Conservation (phyloP, 306 rosid species). For the Lathyrus aphaca region DNA sequence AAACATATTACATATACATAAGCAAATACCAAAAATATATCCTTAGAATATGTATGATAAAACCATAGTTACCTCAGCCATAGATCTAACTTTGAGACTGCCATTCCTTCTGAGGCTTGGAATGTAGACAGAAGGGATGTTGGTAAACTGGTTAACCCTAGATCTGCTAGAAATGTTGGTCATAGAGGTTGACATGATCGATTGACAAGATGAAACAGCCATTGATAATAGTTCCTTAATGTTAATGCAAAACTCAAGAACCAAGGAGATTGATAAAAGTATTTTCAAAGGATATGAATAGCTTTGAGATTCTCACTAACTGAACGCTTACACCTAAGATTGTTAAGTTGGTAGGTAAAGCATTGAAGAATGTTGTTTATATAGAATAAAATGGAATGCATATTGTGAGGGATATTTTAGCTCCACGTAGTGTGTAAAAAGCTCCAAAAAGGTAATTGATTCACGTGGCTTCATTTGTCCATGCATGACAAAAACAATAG, state of each 20-base stretch:
- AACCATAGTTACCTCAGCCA: constrained; percentile 44
- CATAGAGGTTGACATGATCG: constrained; percentile 42
- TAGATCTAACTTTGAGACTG: constrained; percentile 41
- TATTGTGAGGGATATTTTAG: constrained; percentile 45
- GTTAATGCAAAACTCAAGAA: neutral
- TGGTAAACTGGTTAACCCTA: constrained; percentile 40
- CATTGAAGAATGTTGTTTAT: constrained; percentile 28
- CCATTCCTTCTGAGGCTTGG: constrained; percentile 34
- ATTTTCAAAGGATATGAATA: neutral
- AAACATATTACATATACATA: neutral
- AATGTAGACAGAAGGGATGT: constrained; percentile 30
- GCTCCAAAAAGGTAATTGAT: constrained; percentile 41
- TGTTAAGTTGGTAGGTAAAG: neutral
- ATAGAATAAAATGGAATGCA: constrained; percentile 34
- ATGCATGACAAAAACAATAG: constrained; percentile 36
- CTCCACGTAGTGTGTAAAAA: constrained; percentile 40
- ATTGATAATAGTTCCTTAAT: constrained; percentile 21
- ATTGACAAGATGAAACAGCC: constrained; percentile 58
- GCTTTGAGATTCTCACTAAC: neutral
- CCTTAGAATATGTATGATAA: neutral
- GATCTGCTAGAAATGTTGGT: constrained; percentile 21
- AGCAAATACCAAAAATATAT: neutral
- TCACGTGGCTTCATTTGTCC: constrained; percentile 54
- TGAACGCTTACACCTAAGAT: too few species aligned
- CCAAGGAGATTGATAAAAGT: too few species aligned